Evolutionary conservation across 352 stramenopile genomes (phyloP), one percentile per base, ranked within the genome.

Genomic region (Blastocystis sp.): DNA sequence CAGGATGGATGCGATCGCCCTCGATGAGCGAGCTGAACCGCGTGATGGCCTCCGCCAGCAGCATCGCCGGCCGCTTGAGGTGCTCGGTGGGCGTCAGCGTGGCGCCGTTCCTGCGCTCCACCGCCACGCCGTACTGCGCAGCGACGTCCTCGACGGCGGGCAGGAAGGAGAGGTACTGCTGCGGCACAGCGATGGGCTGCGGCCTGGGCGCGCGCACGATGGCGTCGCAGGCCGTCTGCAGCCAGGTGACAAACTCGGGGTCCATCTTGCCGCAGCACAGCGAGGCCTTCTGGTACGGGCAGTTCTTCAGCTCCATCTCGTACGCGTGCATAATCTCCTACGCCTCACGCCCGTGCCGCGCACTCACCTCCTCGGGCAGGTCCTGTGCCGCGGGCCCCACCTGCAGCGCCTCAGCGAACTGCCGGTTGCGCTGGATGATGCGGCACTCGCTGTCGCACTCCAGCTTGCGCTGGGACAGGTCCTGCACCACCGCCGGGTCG

Each of bases 381-480:
- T 88, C 62, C 11, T 69, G 56, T 21, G 45, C 38, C 19, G 78
- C 64, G 10, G 78, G 78, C 28, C 78, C 78, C 64, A 88, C 78
- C n/a, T 88, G 62, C 17, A 88, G 61, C 34, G 78, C 78, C 52
- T 76, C 67, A 1, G 78, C 78, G 40, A 88, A 56, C 10, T 45
- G 62, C 10, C 64, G 64, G 41, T 88, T 88, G n/a, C 78, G 64
- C 60, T 79, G 64, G 61, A 88, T 88, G 45, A 88, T 88, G 34
- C 67, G 23, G 34, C 78, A 88, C 78, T 88, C 67, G 11, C 48
- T 65, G 67, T 88, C 78, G 43, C 78, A 88, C 52, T 88, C 78
- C 56, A 88, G 59, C 21, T 5, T 88, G 40, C 78, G 64, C n/a
- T 88, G 41, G 1, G 40, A 56, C 5, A 88, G 34, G 41, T 76